Conservation (phyloP, 2,329 filamentous ascomycete genomes). For the Fusarium paranaense region DNA sequence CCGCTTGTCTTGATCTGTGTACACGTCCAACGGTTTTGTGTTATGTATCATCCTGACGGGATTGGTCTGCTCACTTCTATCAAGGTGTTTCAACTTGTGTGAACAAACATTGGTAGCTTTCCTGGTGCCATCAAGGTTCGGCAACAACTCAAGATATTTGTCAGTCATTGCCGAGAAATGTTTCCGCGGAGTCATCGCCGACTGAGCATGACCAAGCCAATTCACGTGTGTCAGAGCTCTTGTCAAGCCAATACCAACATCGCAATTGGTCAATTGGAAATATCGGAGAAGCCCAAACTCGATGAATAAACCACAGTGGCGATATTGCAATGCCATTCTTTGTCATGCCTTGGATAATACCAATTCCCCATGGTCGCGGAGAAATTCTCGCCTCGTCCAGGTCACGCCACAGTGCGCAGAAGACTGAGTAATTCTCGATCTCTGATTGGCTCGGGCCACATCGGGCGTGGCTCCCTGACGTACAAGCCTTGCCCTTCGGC, state of each 20-base stretch:
- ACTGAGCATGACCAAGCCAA: background rate
- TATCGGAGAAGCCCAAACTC: background rate
- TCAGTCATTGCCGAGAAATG: background rate
- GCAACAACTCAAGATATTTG: background rate
- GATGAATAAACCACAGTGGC: background rate
- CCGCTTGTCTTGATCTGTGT: background rate
- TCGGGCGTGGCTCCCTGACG: slow-evolving; percentile 46
- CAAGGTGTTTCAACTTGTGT: background rate
- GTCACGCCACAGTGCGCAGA: slow-evolving; percentile 27
- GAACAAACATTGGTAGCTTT: background rate
- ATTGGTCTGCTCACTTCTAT: background rate
- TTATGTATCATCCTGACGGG: background rate
- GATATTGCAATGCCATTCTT: background rate
- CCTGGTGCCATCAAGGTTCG: background rate
- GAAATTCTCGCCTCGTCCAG: background rate
- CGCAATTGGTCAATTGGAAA: background rate
- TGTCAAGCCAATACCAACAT: background rate
- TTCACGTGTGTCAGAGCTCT: background rate
- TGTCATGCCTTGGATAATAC: background rate
- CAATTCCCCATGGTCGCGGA: background rate
- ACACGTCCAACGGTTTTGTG: background rate
- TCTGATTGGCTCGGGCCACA: slow-evolving; percentile 53
- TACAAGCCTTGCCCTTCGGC: slow-evolving; percentile 36
- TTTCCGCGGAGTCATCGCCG: background rate
- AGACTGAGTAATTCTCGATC: slow-evolving; percentile 47